Evolutionary conservation across 2,329 filamentous ascomycete genomes (phyloP).

Genomic region (Talaromyces islandicus): DNA sequence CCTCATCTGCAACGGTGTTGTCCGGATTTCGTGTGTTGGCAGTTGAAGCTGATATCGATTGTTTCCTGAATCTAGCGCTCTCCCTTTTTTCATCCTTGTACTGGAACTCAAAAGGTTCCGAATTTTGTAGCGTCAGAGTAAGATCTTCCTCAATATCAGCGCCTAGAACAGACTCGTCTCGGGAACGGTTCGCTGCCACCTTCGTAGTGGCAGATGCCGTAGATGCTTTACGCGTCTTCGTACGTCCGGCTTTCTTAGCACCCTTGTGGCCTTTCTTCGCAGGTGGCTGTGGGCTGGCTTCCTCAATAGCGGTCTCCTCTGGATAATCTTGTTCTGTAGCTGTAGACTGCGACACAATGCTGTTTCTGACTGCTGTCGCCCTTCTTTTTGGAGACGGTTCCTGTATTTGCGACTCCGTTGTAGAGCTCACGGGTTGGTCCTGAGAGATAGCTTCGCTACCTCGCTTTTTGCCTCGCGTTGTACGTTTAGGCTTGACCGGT

Average conservation of each 20-base stretch:
- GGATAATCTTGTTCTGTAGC: slow-evolving; percentile 35
- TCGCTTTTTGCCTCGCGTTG: slow-evolving; percentile 54
- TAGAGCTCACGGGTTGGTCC: slow-evolving; percentile 15
- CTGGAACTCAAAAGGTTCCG: slow-evolving; percentile 25
- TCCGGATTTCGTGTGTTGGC: neutral
- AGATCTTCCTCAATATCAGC: slow-evolving; percentile 61
- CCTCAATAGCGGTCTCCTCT: slow-evolving; percentile 12
- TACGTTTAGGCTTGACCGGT: slow-evolving; percentile 30
- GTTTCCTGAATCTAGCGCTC: slow-evolving; percentile 7
- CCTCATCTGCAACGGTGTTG: neutral
- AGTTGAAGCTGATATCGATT: slow-evolving; percentile 6
- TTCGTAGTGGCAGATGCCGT: slow-evolving; percentile 43
- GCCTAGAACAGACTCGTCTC: slow-evolving; percentile 61
- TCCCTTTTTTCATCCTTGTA: slow-evolving; percentile 9
- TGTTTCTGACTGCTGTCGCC: slow-evolving; percentile 47
- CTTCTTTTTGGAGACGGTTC: slow-evolving; percentile 54
- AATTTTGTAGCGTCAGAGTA: slow-evolving; percentile 50
- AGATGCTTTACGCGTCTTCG: slow-evolving; percentile 47
- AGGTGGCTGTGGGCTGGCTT: slow-evolving; percentile 19
- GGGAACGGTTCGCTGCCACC: slow-evolving; percentile 41
- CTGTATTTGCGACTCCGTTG: slow-evolving; percentile 12
- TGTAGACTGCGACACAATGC: slow-evolving; percentile 36
- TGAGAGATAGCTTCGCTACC: slow-evolving; percentile 50
- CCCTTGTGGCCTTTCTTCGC: slow-evolving; percentile 42
- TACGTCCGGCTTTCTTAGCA: slow-evolving; percentile 31